A percentile compares a stretch with the other conserved stretches of the same genome.
Conservation (phyloP, 768 basidiomycete species). For the Paxillus ammoniavirescens region DNA sequence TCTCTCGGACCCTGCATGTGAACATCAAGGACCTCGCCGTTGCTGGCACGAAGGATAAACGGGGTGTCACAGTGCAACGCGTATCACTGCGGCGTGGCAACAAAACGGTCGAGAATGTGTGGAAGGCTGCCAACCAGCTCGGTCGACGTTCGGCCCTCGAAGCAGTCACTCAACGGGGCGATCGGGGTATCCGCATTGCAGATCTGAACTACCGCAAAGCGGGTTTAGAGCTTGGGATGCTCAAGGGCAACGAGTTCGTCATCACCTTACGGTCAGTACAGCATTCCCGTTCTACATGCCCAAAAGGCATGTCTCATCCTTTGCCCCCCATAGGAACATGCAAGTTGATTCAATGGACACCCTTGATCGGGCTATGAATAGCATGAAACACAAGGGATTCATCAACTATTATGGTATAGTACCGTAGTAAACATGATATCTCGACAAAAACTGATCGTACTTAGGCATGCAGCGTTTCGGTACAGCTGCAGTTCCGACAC, state of each 20-base stretch:
- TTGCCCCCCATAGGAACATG: constrained; percentile 61
- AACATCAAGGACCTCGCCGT: constrained; percentile 80
- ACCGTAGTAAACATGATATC: background rate
- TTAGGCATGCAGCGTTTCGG: constrained; percentile 98
- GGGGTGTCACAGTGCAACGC: constrained; percentile 93
- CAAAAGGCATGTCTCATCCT: background rate
- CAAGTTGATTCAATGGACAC: constrained; percentile 71
- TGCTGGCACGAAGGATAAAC: constrained; percentile 97
- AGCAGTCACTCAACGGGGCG: constrained; percentile 70
- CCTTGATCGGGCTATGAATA: constrained; percentile 72
- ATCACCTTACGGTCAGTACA: constrained; percentile 80
- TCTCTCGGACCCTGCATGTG: constrained; percentile 77
- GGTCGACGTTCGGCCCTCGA: constrained; percentile 56
- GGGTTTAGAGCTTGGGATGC: constrained; percentile 87
- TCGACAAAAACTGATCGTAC: constrained; percentile 6
- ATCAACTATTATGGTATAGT: constrained; percentile 93
- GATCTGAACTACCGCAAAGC: constrained; percentile 85
- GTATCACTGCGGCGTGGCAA: constrained; percentile 77
- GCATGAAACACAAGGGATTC: constrained; percentile 82
- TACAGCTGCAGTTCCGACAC: constrained; percentile 93
- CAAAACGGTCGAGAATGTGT: constrained; percentile 80
- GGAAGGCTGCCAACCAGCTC: constrained; percentile 76
- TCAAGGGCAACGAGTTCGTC: constrained; percentile 94
- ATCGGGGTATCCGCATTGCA: constrained; percentile 84
- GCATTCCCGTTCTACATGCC: constrained; percentile 15